Evolutionary conservation across 495 filamentous ascomycete genomes (phyloP), one percentile per base, ranked within the genome.

Genomic region (Talaromyces proteolyticus): DNA sequence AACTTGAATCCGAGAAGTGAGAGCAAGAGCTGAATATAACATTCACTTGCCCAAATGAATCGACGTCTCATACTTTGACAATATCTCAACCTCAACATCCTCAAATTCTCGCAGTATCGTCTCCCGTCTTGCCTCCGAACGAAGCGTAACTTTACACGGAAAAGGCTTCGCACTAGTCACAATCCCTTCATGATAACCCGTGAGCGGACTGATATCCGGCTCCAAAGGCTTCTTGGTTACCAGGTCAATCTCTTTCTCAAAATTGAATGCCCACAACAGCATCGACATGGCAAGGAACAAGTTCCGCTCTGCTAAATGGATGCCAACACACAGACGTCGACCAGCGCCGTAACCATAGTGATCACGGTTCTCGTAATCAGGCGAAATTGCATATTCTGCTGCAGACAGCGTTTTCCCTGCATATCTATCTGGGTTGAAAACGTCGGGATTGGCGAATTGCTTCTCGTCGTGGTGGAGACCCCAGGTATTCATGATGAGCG

Each of bases 301-400:
- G 4, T 72, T 75, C 19, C 79, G 75, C 47, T 85, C 79, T 0
- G 81, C 81, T 0, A 83, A 59, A 3, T 76, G 74, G 43, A 80
- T 77, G 0, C 80, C 80, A 12, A 73, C 72, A 53, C 81, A 84
- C 19, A 82, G 72, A 4, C 81, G 67, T 2, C 80, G 69, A 19
- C 81, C 80, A 11, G 39, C 37, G 0, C 64, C 64, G 39, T 59
- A 67, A 25, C 53, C 49, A 17, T 72, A 67, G 42, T 60, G 61
- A 19, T 66, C 60, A 5, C 68, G 70, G 1, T 37, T 62, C 21
- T 61, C 49, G 17, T 53, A 59, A 34, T 74, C 61, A 4, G 52
- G 49, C 3, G 38, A 40, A 3, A 54, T 54, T 2, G 60, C 61
- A 24, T 54, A 53, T 29, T 68, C 64, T 2, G 53, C 34, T 5